Evolutionary conservation across 257 asterid species (phyloP), one percentile per base, ranked within the genome.

Genomic region (Solanum chilense): DNA sequence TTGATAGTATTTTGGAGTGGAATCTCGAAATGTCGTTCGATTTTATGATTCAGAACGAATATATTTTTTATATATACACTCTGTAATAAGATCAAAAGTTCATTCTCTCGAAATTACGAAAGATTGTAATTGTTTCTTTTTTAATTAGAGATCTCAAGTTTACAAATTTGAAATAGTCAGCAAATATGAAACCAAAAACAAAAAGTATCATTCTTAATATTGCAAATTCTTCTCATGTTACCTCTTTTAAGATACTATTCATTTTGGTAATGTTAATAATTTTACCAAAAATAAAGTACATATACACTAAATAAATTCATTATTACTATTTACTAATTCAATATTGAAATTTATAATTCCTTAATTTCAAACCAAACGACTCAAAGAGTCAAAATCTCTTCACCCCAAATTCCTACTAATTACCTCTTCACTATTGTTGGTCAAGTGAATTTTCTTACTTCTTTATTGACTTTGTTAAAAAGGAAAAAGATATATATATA

Each of bases 1-100:
- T 74, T 74, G 52, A 21, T 39, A 39, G 82, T 74, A 74, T 12
- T 74, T 74, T 74, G 82, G 82, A 39, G 20, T 74, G 12, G 82
- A 71, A 71, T 33, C 18, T 64, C 0, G 9, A 62, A 8, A 10
- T 62, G n/a, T 0, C 0, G 2, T 1, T 62, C 2, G 69, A 62
- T 11, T 62, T n/a, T n/a, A 18, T 0, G 71, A 64, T 64, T n/a
- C 1, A 64, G 15, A 1, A 0, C 1, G 4, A n/a, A 11, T 62
- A 64, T 62, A n/a, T n/a, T 2, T 56, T n/a, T 62, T 62, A 11
- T 58, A 1, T 60, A 60, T 60, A 60, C 25, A 60, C 12, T 21
- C 12, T 60, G 5, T 29, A 5, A 12, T 11, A 12, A 64, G 35
- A 64, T n/a, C 20, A 25, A 5, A 64, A 64, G 10, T 66, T 25